phyloP scores from a whole-genome alignment of 2,329 filamentous ascomycete genomes.

The Fusarium illudens region DNA sequence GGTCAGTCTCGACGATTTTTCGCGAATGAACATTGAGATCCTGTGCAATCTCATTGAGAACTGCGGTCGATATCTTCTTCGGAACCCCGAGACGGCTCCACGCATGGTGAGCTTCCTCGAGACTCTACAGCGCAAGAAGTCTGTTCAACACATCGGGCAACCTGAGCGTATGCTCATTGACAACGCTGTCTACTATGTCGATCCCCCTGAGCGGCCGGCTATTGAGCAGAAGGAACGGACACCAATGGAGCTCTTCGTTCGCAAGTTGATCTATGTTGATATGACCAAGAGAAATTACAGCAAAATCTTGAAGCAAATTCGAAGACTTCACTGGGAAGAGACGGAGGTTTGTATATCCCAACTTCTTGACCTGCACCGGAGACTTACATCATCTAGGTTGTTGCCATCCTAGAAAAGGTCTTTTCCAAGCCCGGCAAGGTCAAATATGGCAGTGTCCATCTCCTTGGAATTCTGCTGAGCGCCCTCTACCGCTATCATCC shows the following conservation, averaged over 20 bases:
- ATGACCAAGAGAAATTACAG: conserved; percentile 94
- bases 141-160: conserved; percentile 91
- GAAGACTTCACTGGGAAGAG: conserved; percentile 98
- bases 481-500: conserved; percentile 92
- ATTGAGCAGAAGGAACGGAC: conserved; percentile 97
- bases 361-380: no score
- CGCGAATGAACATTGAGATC: conserved; percentile 98
- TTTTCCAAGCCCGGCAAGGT: conserved; percentile 97
- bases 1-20: conserved; percentile 96
- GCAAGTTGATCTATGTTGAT: conserved; percentile 91
- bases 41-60: conserved; percentile 96
- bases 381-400: conserved; percentile 59
- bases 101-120: conserved; percentile 95
- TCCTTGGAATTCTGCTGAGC: conserved; percentile 88
- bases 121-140: conserved; percentile 94
- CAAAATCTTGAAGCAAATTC: conserved; percentile 91
- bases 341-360: conserved; percentile 65
- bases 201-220: conserved; percentile 90
- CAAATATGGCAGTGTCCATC: conserved; percentile 95
- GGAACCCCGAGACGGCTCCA: conserved; percentile 90
- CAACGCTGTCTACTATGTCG: conserved; percentile 97
- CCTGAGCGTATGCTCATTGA: conserved; percentile 98
- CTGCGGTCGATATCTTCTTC: conserved; percentile 91
- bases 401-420: conserved; percentile 82
- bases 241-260: conserved; percentile 90